These are phyloP conservation scores for Grammothele lineata DNA, from an alignment of 768 basidiomycete species.

Conservation along the genomic window DNA sequence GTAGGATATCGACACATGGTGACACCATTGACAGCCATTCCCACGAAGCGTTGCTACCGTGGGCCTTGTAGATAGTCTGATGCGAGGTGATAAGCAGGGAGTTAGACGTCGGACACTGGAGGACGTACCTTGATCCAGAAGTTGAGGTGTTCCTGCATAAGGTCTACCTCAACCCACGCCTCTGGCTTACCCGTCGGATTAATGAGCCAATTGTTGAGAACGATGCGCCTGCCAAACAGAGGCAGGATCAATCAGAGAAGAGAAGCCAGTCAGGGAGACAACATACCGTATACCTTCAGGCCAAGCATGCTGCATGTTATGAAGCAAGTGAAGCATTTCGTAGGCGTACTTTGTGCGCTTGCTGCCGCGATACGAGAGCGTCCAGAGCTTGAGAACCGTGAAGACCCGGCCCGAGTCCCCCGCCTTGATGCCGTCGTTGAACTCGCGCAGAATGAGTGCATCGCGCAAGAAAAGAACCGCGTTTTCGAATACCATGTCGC, in stretches of 20 bases:
- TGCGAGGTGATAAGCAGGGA: not conserved
- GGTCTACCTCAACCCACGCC: slow-evolving; percentile 26
- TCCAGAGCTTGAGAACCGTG: slow-evolving; percentile 24
- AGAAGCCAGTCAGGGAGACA: too few relatives aligned
- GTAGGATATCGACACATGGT: slow-evolving; percentile 27
- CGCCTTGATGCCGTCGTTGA: slow-evolving; percentile 27
- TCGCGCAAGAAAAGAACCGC: slow-evolving; percentile 28
- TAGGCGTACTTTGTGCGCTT: slow-evolving; percentile 32
- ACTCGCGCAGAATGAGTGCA: slow-evolving; percentile 24
- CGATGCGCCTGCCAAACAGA: slow-evolving; percentile 16
- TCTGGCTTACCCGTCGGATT: slow-evolving; percentile 24
- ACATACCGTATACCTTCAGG: slow-evolving; percentile 22
- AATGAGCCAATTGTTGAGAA: slow-evolving; percentile 32
- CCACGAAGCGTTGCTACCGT: slow-evolving; percentile 32
- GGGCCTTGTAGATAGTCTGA: slow-evolving; percentile 27
- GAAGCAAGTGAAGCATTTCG: slow-evolving; percentile 27
- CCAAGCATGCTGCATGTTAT: slow-evolving; percentile 26
- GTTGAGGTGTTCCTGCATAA: slow-evolving; percentile 32
- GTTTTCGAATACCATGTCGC: slow-evolving; percentile 17
- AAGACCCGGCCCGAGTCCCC: slow-evolving; percentile 30
- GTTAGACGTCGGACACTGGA: not conserved
- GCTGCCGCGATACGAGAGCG: slow-evolving; percentile 27
- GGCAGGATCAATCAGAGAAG: too few relatives aligned
- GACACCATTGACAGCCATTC: slow-evolving; percentile 30
- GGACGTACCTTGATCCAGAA: slow-evolving; percentile 30